Evolutionary conservation across 208 protist genomes (phyloP), one percentile per base, ranked within the genome.

Genomic region (Trypanosoma rangeli): DNA sequence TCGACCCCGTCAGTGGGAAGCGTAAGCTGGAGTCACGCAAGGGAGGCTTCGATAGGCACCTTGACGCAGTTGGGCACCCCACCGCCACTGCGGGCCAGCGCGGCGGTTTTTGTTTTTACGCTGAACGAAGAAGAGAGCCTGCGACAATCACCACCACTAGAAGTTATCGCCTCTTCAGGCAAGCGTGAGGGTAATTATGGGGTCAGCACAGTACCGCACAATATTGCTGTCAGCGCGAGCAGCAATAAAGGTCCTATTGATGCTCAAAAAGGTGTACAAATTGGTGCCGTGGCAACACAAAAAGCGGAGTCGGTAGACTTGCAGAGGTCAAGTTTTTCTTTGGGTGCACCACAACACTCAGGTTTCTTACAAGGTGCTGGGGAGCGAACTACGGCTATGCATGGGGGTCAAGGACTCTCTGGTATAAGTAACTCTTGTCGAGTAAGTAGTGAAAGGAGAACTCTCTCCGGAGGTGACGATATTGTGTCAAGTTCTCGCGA

Each of bases 71-170:
- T 26, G 5, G n/a, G 49, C 49, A 46, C 33, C 26, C 22, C 37
- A 9, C 26, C 18, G n/a, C 10, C 37, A 20, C 8, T 54, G 44
- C 29, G 65, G 54, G 42, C n/a, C 10, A 55, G 55, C 28, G 35
- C 49, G 65, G 65, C 65, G 26, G 35, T 55, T 7, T 63, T 56
- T 31, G 5, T 70, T 3, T 70, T 70, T 24, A 70, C 65, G 39
- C 24, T 15, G 18, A 55, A 63, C 28, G 37, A 37, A 12, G 9
- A 63, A 28, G 65, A 63, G 55, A 53, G 42, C 15, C 13, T 54
- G 12, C 65, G 54, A 20, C 12, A 63, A 16, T 70, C 65, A 33
- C 65, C 65, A 16, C 65, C 65, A 20, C 42, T 70, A 18, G 54
- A 70, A 46, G 16, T 7, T 20, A 33, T 63, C 13, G 13, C 22